These are phyloP conservation scores for Zelonia costaricensis DNA, from an alignment of 208 protist genomes.

Conservation along the genomic window DNA sequence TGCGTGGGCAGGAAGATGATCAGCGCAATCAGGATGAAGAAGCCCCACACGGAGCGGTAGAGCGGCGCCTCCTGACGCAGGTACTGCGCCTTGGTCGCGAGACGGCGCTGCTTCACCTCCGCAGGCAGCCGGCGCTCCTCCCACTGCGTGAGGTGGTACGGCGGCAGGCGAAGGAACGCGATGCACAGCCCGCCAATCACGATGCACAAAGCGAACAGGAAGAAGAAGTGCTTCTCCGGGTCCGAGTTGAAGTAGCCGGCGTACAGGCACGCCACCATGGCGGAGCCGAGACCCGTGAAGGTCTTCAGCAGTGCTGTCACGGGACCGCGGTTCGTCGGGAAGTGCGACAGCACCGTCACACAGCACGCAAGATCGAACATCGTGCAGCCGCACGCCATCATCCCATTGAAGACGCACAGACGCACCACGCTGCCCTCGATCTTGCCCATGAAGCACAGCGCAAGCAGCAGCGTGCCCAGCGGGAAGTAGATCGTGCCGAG, in stretches of 20 bases:
- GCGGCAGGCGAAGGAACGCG: conserved; percentile 46
- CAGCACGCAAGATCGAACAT: conserved; percentile 41
- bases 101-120: conserved; percentile 35
- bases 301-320: conserved; percentile 67
- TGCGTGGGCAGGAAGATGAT: conserved; percentile 52
- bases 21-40: conserved; percentile 42
- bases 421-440: conserved; percentile 34
- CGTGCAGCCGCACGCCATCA: conserved; percentile 28
- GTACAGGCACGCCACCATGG: conserved; percentile 46
- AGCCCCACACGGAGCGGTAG: conserved; percentile 48
- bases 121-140: conserved; percentile 31
- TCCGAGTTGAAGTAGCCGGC: conserved; percentile 29
- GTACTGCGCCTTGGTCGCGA: conserved; percentile 33
- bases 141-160: conserved; percentile 54
- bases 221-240: conserved; percentile 42
- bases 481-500: conserved; percentile 31
- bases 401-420: conserved; percentile 30
- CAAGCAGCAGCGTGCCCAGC: conserved; percentile 29
- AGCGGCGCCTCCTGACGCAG: conserved; percentile 45
- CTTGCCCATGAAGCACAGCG: conserved; percentile 40
- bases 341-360: conserved; percentile 58
- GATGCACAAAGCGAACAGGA: conserved; percentile 35
- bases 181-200: conserved; percentile 29
- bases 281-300: conserved; percentile 59
- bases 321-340: conserved; percentile 42